These are phyloP conservation scores for Candida corydali DNA, from an alignment of 805 yeast genomes.

Conservation along the genomic window DNA sequence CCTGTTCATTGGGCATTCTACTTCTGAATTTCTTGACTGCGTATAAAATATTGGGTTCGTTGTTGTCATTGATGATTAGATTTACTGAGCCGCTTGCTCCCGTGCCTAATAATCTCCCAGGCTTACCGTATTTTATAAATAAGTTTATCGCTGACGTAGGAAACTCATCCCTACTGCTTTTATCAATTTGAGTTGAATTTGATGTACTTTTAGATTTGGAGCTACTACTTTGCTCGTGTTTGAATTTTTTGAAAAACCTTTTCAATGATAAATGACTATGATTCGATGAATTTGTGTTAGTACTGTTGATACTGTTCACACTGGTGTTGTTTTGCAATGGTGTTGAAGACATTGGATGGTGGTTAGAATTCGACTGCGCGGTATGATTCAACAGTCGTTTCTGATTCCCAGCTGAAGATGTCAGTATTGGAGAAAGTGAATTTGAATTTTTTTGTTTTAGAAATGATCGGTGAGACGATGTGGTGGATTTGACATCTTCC, in stretches of 20 bases:
- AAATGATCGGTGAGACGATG: too few relatives aligned
- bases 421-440: slow-evolving; percentile 23
- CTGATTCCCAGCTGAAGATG: slow-evolving; percentile 16
- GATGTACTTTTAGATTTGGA: slow-evolving; percentile 7
- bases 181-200: slow-evolving; percentile 1
- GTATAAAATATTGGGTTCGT: slow-evolving; percentile 50
- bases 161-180: slow-evolving; percentile 4
- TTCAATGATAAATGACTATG: slow-evolving; percentile 23
- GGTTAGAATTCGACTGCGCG: too few relatives aligned
- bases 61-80: slow-evolving; percentile 62
- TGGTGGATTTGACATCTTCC: slow-evolving; percentile 22
- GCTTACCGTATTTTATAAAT: slow-evolving; percentile 58
- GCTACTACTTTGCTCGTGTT: slow-evolving; percentile 11
- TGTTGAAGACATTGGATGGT: too few relatives aligned
- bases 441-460: slow-evolving; percentile 18
- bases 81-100: slow-evolving; percentile 97
- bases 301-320: not conserved
- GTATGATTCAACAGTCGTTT: not conserved
- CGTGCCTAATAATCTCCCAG: slow-evolving; percentile 74
- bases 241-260: slow-evolving; percentile 51
- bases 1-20: slow-evolving; percentile 57
- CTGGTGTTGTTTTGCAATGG: too few relatives aligned
- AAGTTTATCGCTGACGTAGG: slow-evolving; percentile 18
- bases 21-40: slow-evolving; percentile 87
- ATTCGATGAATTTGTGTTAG: not conserved